Evolutionary conservation across 2,329 filamentous ascomycete species (phyloP), one percentile per base, ranked within the genome.

Genomic region (Aspergillus sp.): DNA sequence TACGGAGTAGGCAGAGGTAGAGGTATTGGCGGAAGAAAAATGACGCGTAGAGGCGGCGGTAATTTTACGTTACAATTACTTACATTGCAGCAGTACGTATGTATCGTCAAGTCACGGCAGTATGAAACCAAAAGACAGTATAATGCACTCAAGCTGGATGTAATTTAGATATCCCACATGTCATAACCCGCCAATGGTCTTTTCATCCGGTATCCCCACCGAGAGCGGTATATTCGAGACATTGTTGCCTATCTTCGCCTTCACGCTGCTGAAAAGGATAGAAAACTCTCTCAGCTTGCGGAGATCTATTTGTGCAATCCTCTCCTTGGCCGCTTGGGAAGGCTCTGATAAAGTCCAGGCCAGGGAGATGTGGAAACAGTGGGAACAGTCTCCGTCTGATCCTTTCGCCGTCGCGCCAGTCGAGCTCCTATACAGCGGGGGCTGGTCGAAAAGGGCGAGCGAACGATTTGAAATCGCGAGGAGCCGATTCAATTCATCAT

Each of bases 311-410:
- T 22, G 20, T 10, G 40, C 32, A 14, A 58, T 37, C 15, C 48
- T 49, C 30, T 55, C 41, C 11, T 51, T 48, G 10, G 71, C 49
- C 20, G 70, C 65, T 3, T 61, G 37, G 4, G 57, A 64, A 0
- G 75, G 78, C 26, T 64, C 54, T 7, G 66, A 58, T 40, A 89
- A 68, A 1, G 74, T 81, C 91, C 89, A 96, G 0, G 81, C 91
- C 35, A 98, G 75, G 28, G 86, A 94, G 38, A 96, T 65, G 58
- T 98, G 91, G 51, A 95, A 95, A 14, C 72, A 75, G 30, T 68
- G 57, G 4, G 70, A 69, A 33, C 57, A 55, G 44, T 75, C 68
- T 20, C 48, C 34, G 44, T 12, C 16, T 19, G 17, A 17, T 26
- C 8, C 17, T 32, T 12, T 13, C 13, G 8, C 10, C 8, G 25